Base-by-base conservation (phyloP, 2,329 filamentous ascomycete genomes). In the Claviceps sp. region DNA sequence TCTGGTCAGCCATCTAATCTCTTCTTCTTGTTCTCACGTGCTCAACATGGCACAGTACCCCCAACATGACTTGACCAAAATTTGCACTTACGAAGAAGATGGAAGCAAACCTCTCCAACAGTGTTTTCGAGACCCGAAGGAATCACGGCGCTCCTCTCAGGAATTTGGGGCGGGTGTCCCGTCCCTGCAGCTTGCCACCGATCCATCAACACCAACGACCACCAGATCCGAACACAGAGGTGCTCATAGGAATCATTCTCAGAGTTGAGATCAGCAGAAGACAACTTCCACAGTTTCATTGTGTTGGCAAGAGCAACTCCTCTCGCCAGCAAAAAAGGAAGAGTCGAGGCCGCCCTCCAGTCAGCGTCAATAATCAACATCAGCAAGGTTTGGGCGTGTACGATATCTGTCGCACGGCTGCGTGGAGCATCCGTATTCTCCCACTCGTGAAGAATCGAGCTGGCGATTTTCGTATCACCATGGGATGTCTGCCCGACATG, bases 171-270 rank as follows among this genome's bases (percentile, higher is more conserved):
- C 1, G 82, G 79, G 54, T 75, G 79, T 13, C 78, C 79, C 4
- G 77, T 83, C 22, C 79, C 81, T n/a, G 80, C 75, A 4, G 85
- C 81, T 61, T 86, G 80, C 82, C 83, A 88, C 16, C 83, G 77
- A 60, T 88, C 85, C 56, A 88, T 75, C 55, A 85, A 74, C 45
- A 87, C 76, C 37, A 88, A 68, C 14, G 80, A 78, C 80, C 82
- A 87, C 85, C 85, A 88, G 17, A 83, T 76, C 44, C 82, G 76
- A 49, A 82, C 71, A 1, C 76, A 75, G 4, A 87, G 68, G 17
- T 78, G 78, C 48, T 82, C 78, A 45, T 83, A 78, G 20, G 76
- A 77, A 60, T 86, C 80, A 2, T 69, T 60, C 50, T 83, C 78
- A 9, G 69, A 63, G 5, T 76, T 72, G 4, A 67, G 64, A 50